A percentile compares a stretch with the other conserved stretches of the same genome.
These are phyloP conservation scores for Eimeria maxima DNA, from an alignment of 169 alveolate species.

Conservation along the genomic window DNA sequence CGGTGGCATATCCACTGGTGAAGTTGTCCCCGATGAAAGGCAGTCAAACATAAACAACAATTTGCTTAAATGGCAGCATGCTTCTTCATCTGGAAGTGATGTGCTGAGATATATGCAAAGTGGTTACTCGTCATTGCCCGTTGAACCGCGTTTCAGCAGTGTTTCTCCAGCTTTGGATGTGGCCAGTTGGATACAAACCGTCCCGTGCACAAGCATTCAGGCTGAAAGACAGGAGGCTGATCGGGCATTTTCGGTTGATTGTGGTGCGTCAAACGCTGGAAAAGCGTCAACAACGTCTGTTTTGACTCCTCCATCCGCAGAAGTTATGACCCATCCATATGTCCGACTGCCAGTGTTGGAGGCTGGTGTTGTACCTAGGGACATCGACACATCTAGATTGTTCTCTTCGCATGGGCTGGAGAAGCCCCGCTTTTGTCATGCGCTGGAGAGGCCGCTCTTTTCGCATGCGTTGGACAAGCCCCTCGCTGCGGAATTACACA, in stretches of 20 bases:
- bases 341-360: not conserved
- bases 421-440: not conserved
- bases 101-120: not conserved
- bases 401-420: not conserved
- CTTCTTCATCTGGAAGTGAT: too few relatives aligned
- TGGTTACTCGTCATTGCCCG: not conserved
- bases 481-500: not conserved
- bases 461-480: too few relatives aligned
- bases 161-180: not conserved
- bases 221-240: not conserved
- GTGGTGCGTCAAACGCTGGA: not conserved
- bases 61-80: not conserved
- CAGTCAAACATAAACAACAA: not conserved
- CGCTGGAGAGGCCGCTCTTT: too few relatives aligned
- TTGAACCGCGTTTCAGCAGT: not conserved
- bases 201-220: not conserved
- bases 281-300: not conserved
- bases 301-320: not conserved
- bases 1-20: not conserved
- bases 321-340: not conserved
- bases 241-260: not conserved
- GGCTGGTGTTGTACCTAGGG: not conserved
- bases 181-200: not conserved
- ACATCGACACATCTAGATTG: not conserved
- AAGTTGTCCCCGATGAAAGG: not conserved